Evolutionary conservation across 305 asterid species (phyloP).

Genomic region (Fraxinus nigra): DNA sequence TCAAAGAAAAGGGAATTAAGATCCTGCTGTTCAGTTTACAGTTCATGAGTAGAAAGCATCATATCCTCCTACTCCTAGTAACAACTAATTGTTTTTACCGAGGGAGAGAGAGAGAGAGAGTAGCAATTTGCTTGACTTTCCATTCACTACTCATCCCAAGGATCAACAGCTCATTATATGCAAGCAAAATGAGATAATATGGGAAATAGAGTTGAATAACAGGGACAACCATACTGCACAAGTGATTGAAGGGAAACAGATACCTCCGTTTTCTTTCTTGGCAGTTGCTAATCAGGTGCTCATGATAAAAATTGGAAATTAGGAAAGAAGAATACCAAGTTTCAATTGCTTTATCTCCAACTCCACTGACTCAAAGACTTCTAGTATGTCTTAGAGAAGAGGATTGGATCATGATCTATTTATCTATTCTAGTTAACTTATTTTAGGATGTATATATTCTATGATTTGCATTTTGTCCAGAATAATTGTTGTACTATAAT

Average conservation of each 20-base stretch:
- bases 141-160: not conserved
- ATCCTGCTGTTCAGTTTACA: not conserved
- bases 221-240: not conserved
- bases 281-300: not conserved
- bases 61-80: no score
- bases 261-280: not conserved
- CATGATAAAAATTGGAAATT: not conserved
- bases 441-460: no score
- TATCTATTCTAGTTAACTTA: no score
- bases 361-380: conserved; percentile 43
- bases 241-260: not conserved
- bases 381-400: conserved; percentile 38
- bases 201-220: not conserved
- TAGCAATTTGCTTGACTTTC: no score
- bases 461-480: no score
- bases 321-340: conserved; percentile 37
- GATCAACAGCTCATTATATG: not conserved
- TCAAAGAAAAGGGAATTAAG: not conserved
- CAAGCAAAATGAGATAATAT: not conserved
- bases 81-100: not conserved
- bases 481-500: no score
- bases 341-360: conserved; percentile 46
- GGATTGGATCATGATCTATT: not conserved
- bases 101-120: no score
- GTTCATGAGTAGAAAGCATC: not conserved